Evolutionary conservation across 208 protist species (phyloP).

Genomic region (Trypanosoma caninum): DNA sequence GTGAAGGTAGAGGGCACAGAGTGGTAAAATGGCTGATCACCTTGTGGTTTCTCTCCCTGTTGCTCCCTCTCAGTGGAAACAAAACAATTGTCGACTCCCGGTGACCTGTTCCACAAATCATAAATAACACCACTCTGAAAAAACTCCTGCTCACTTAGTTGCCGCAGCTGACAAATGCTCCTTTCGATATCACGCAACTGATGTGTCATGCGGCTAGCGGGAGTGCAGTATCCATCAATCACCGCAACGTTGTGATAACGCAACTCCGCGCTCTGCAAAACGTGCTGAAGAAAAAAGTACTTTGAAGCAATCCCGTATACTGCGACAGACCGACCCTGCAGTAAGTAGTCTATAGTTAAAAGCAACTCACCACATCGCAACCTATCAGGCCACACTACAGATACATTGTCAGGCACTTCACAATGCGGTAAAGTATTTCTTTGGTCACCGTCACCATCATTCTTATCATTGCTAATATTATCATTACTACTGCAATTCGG

Average conservation of each 20-base stretch:
- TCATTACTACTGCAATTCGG: no score
- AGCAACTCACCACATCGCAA: constrained; percentile 54
- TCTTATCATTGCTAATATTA: background rate
- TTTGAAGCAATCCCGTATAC: constrained; percentile 80
- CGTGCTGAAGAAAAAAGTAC: constrained; percentile 73
- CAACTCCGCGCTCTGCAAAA: constrained; percentile 56
- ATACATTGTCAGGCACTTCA: background rate
- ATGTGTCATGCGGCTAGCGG: background rate
- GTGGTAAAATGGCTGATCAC: background rate
- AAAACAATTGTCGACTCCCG: background rate
- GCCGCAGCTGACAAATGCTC: constrained; percentile 4
- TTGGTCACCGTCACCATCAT: background rate
- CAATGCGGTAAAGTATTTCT: no score
- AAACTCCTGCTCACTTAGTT: background rate
- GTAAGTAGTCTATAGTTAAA: constrained; percentile 65
- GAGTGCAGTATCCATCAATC: constrained; percentile 37
- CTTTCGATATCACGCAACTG: constrained; percentile 14
- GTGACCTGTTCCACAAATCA: background rate
- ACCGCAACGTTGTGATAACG: constrained; percentile 25
- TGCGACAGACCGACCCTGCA: constrained; percentile 69
- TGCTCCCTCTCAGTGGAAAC: constrained; percentile 4
- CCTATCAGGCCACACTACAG: constrained; percentile 44
- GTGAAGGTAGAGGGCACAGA: background rate
- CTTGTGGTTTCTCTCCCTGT: background rate
- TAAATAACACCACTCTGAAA: constrained; percentile 6